A percentile compares a stretch with the other conserved stretches of the same genome.
These are phyloP conservation scores for Chaetothyriales sp. DNA, from an alignment of 2,329 filamentous ascomycete species.

Conservation along the genomic window DNA sequence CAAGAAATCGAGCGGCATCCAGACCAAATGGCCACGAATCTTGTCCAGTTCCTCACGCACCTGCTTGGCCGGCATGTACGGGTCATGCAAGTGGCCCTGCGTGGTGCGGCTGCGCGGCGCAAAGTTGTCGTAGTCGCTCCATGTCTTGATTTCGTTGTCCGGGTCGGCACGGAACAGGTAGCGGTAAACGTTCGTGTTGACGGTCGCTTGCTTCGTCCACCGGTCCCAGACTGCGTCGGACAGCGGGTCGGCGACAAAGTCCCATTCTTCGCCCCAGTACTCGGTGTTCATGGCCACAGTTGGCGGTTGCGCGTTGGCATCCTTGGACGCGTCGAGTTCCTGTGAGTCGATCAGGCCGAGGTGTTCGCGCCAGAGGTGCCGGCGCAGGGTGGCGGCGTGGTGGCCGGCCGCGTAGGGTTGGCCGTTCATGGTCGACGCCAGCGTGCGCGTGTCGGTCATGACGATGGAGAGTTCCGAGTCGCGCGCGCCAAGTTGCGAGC, in stretches of 20 bases:
- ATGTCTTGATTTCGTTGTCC: slow-evolving; percentile 75
- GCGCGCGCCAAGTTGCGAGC: slow-evolving; percentile 67
- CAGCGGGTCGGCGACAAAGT: slow-evolving; percentile 62
- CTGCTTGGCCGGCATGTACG: slow-evolving; percentile 58
- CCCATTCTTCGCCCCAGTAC: slow-evolving; percentile 54
- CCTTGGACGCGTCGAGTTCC: slow-evolving; percentile 47
- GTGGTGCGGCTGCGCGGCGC: slow-evolving; percentile 54
- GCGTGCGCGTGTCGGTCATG: slow-evolving; percentile 60
- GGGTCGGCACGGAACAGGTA: slow-evolving; percentile 81
- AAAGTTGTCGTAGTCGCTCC: slow-evolving; percentile 79
- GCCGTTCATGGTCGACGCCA: slow-evolving; percentile 63
- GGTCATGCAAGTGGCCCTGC: slow-evolving; percentile 75
- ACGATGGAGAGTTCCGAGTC: slow-evolving; percentile 85
- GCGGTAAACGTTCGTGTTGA: slow-evolving; percentile 68
- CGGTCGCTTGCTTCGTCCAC: slow-evolving; percentile 59
- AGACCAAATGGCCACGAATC: slow-evolving; percentile 79
- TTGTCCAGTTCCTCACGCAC: slow-evolving; percentile 62
- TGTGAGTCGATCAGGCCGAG: slow-evolving; percentile 71
- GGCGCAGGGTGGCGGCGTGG: slow-evolving; percentile 67
- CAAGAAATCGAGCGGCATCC: slow-evolving; percentile 87
- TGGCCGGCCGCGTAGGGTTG: slow-evolving; percentile 55
- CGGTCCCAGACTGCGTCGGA: slow-evolving; percentile 52
- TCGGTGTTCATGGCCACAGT: slow-evolving; percentile 57
- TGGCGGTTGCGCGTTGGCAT: slow-evolving; percentile 66
- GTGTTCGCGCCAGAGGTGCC: slow-evolving; percentile 83